These are phyloP conservation scores for Zygosaccharomyces kombuchaensis DNA, from an alignment of 805 yeast genomes.

Conservation along the genomic window DNA sequence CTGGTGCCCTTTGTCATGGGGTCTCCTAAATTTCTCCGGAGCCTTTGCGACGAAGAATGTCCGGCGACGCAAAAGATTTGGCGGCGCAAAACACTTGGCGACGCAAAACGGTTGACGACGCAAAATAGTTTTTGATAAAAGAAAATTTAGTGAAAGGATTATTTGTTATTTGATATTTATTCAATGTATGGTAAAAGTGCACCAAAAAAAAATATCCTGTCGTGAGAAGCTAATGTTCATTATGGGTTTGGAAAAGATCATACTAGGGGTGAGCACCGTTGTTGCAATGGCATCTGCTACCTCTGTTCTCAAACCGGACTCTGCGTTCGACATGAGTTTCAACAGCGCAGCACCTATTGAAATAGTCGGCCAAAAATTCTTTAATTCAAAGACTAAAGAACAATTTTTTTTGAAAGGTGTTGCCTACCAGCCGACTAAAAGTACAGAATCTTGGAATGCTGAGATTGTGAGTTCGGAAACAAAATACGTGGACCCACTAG, in stretches of 20 bases:
- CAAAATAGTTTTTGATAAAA: background rate
- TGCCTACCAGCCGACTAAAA: conserved; percentile 70
- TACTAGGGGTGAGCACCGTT: background rate
- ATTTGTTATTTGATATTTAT: too few relatives aligned
- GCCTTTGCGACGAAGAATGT: background rate
- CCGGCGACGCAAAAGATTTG: background rate
- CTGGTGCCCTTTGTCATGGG: background rate
- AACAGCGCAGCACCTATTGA: conserved; percentile 41
- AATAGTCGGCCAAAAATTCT: conserved; percentile 71
- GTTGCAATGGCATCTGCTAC: conserved; percentile 4
- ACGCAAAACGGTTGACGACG: background rate
- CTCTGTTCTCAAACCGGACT: background rate
- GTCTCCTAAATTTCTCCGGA: background rate
- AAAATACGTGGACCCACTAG: conserved; percentile 67
- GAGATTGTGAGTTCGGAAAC: conserved; percentile 19
- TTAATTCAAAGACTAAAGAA: conserved; percentile 62
- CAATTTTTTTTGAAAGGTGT: conserved; percentile 87
- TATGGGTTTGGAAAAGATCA: background rate
- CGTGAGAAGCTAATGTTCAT: background rate
- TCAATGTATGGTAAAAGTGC: too few relatives aligned
- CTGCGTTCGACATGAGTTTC: background rate
- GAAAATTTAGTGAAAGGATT: background rate
- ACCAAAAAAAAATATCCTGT: background rate
- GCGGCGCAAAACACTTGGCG: background rate
- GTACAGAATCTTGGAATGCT: conserved; percentile 36